These are phyloP conservation scores for Globisporangium recalcitrans DNA, from an alignment of 352 stramenopile genomes.

Conservation along the genomic window DNA sequence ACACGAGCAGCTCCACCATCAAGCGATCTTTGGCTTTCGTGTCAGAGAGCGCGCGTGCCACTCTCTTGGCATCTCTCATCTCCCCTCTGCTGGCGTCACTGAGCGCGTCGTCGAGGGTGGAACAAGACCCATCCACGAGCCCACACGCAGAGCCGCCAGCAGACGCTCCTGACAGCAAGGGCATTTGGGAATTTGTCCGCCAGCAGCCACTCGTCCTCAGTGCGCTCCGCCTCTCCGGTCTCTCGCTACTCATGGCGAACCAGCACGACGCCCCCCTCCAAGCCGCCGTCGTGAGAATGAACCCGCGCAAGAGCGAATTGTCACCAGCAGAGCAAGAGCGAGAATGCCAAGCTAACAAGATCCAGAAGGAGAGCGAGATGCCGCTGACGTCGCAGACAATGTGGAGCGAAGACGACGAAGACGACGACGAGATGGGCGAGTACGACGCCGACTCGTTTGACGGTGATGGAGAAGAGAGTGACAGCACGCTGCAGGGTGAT, in stretches of 20 bases:
- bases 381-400: neutral
- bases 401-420: conserved; percentile 2
- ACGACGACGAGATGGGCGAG: neutral
- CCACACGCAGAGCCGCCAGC: neutral
- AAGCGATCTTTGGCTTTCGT: conserved; percentile 3
- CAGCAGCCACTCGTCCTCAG: conserved; percentile 4
- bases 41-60: neutral
- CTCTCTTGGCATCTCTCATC: conserved; percentile 11
- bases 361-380: neutral
- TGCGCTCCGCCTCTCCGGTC: conserved; percentile 10
- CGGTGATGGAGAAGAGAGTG: conserved; percentile 4
- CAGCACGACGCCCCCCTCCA: conserved; percentile 19
- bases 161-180: neutral
- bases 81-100: conserved; percentile 12
- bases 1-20: neutral
- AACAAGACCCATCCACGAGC: conserved; percentile 4
- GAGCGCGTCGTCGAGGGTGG: neutral
- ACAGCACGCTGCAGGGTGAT: neutral
- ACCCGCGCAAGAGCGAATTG: neutral
- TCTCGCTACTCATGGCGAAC: conserved; percentile 21
- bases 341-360: too few species aligned
- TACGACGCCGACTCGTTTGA: conserved; percentile 4
- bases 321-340: conserved; percentile 1
- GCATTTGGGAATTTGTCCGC: conserved; percentile 9
- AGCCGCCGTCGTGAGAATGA: conserved; percentile 3